Conservation (phyloP, 2,329 filamentous ascomycete genomes). For the Kalmusia sp. region DNA sequence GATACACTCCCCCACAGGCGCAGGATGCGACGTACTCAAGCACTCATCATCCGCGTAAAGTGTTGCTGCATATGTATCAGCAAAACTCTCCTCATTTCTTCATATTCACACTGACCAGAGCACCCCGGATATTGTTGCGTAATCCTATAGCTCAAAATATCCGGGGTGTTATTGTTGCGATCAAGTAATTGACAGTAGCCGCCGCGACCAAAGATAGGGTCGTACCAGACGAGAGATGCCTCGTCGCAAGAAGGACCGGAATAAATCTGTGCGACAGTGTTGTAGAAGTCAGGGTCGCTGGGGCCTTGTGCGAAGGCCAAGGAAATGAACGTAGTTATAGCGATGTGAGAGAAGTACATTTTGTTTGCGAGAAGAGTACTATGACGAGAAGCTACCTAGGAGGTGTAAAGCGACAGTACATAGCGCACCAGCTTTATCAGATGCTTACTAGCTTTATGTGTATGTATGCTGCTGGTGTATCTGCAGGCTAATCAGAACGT, state of each 20-base stretch:
- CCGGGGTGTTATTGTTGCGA: constrained; percentile 21
- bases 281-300: constrained; percentile 18
- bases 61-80: not conserved
- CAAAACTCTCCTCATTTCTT: not conserved
- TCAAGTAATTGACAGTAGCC: constrained; percentile 19
- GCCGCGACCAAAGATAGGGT: constrained; percentile 19
- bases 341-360: not conserved
- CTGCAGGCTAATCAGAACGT: not conserved
- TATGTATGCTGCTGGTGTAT: not conserved
- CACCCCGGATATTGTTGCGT: constrained; percentile 13
- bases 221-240: constrained; percentile 13
- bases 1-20: constrained; percentile 13
- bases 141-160: constrained; percentile 19
- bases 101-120: constrained; percentile 7
- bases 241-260: constrained; percentile 10
- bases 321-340: not conserved
- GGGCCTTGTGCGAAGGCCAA: constrained; percentile 13
- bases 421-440: not conserved
- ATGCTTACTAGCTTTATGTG: not conserved
- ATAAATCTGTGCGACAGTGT: constrained; percentile 22
- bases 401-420: not conserved
- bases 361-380: not conserved
- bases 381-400: not conserved
- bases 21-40: constrained; percentile 15
- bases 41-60: constrained; percentile 18